Base-by-base conservation (phyloP, 441 rosid species). In the Jatropha podagrica region DNA sequence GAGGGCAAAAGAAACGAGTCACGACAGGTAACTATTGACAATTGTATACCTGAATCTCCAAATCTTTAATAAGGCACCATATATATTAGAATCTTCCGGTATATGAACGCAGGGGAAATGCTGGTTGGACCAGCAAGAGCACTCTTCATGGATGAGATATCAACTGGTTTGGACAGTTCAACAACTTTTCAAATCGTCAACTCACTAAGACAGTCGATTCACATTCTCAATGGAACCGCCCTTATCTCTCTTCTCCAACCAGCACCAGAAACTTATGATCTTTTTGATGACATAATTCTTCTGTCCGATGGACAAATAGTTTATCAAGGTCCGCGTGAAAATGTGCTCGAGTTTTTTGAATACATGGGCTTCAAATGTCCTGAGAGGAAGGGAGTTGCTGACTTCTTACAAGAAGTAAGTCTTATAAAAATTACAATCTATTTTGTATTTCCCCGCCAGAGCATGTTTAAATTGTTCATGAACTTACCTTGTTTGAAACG, bases 171-270 rank as follows among this genome's bases (percentile, higher is more conserved):
- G 75, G 95, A 92, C 75, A 89, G 93, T 58, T 87, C 95, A 1
- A 90, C 93, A 0, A 87, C 92, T 23, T 92, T 76, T 66, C 93
- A 90, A 69, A 90, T 92, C 52, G 81, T 88, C 71, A 90, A 88
- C 32, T 87, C 83, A 7, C 80, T 92, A 52, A 87, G 81, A 81
- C 91, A 91, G 60, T 74, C 78, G 65, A 74, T 84, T 56, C 94
- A 92, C 76, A 82, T 88, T 74, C 84, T 89, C 46, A 79, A 86
- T 46, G 88, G 86, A 75, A 92, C 96, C 3, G 91, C 91, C 15
- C 71, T 91, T 46, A 80, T 92, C 38, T 90, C 96, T 61, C 97
- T 92, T 76, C 97, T 92, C 32, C 97, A 92, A 76, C 97, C 96
- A 46, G 91, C 93, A 44, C 94, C 96, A 0, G 97, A 92, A 76